phyloP scores from a whole-genome alignment of 2,329 filamentous ascomycete genomes.

The Sphaerulina vaccinii region DNA sequence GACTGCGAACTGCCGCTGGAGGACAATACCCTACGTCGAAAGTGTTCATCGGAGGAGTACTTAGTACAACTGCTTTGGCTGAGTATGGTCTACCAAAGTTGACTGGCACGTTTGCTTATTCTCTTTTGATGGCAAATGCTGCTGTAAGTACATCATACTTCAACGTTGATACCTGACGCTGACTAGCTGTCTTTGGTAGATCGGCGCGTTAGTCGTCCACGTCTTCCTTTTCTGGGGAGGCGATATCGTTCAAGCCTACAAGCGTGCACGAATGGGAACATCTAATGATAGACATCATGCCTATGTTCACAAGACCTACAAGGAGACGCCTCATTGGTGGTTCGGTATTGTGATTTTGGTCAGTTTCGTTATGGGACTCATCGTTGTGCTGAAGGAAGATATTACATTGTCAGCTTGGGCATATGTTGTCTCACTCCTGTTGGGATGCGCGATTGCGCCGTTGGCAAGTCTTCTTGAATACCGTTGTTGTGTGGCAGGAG shows the following conservation, averaged over 20 bases:
- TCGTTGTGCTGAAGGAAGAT: conserved; percentile 34
- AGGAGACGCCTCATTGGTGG: conserved; percentile 47
- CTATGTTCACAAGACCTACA: conserved; percentile 55
- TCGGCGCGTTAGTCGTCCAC: conserved; percentile 56
- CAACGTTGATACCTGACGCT: background rate
- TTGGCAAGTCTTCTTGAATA: conserved; percentile 34
- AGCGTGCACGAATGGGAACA: conserved; percentile 45
- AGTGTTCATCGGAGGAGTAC: conserved; percentile 42
- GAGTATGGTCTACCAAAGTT: conserved; percentile 50
- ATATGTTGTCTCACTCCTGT: conserved; percentile 33
- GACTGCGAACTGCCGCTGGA: conserved; percentile 45
- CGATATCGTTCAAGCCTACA: conserved; percentile 51
- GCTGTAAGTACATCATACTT: conserved; percentile 35
- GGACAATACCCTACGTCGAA: conserved; percentile 41
- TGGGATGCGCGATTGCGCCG: conserved; percentile 46
- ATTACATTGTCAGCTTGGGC: conserved; percentile 37
- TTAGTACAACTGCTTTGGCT: conserved; percentile 45
- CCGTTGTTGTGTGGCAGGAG: background rate
- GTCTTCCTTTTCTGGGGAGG: conserved; percentile 56
- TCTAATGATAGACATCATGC: conserved; percentile 54
- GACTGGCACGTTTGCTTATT: conserved; percentile 46
- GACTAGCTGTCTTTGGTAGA: conserved; percentile 32
- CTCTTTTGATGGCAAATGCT: conserved; percentile 57
- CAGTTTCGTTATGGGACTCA: conserved; percentile 34
- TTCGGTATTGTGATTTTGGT: conserved; percentile 33